Conservation (phyloP, 2,329 filamentous ascomycete genomes). For the Xylaria digitata region DNA sequence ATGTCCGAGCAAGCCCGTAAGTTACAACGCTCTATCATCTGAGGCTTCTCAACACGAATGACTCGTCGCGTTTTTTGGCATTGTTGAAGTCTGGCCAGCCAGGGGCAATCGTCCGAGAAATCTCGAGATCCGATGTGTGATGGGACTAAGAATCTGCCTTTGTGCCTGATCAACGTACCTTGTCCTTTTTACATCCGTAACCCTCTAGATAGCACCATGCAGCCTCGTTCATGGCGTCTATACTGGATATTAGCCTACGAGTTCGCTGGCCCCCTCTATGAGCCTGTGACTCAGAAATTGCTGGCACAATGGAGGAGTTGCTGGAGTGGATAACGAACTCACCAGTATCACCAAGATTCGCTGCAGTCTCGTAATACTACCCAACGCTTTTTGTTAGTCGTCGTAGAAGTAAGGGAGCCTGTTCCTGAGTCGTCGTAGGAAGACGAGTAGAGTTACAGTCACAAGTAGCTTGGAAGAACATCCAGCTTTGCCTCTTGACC, state of each 20-base stretch:
- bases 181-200: conserved; percentile 98
- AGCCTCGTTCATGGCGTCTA: conserved; percentile 96
- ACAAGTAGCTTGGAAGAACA: conserved; percentile 15
- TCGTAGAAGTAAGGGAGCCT: conserved; percentile 24
- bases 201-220: conserved; percentile 97
- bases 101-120: conserved; percentile 30
- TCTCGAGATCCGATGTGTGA: conserved; percentile 45
- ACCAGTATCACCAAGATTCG: conserved; percentile 91
- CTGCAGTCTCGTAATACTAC: conserved; percentile 97
- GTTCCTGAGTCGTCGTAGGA: conserved; percentile 13
- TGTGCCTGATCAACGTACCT: conserved; percentile 72
- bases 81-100: conserved; percentile 29
- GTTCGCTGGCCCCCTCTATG: conserved; percentile 42
- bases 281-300: conserved; percentile 38
- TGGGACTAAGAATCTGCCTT: conserved; percentile 36
- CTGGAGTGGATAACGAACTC: conserved; percentile 49
- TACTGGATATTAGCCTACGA: conserved; percentile 40
- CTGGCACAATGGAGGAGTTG: conserved; percentile 28
- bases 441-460: conserved; percentile 20
- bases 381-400: conserved; percentile 43
- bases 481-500: conserved; percentile 22
- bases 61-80: conserved; percentile 13
- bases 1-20: conserved; percentile 34
- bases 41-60: conserved; percentile 33
- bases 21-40: conserved; percentile 29